Percentiles rank a stretch among this genome's conserved stretches.
These are phyloP conservation scores for Eutypella sp. DNA, from an alignment of 2,329 filamentous ascomycete genomes.

Conservation along the genomic window DNA sequence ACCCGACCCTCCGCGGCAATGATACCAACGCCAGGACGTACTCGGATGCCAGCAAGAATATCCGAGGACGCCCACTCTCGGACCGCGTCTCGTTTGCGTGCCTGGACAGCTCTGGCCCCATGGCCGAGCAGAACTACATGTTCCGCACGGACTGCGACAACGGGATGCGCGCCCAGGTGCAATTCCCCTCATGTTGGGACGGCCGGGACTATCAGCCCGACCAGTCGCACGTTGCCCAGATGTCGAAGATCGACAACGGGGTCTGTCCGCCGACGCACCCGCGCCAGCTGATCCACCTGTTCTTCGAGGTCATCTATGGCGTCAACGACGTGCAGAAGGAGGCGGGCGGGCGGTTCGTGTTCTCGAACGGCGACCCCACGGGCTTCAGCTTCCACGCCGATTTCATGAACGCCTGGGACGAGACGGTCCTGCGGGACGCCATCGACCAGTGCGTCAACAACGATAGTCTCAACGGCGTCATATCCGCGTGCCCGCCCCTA, in stretches of 20 bases:
- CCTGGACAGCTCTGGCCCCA: too few species aligned
- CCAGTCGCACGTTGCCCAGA: too few species aligned
- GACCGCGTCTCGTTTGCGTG: too few species aligned
- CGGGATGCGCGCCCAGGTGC: too few species aligned
- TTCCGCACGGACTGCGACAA: too few species aligned
- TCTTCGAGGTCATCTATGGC: slow-evolving; percentile 58
- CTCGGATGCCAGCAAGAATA: too few species aligned
- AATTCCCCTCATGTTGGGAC: too few species aligned
- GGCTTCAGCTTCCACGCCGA: slow-evolving; percentile 51
- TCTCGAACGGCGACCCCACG: slow-evolving; percentile 49
- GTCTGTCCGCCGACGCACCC: slow-evolving; percentile 52
- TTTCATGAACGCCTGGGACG: slow-evolving; percentile 45
- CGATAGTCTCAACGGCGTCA: too few species aligned
- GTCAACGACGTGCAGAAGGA: slow-evolving; percentile 50
- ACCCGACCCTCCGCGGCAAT: slow-evolving; percentile 34
- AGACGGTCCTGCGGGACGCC: slow-evolving; percentile 25
- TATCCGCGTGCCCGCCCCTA: too few species aligned
- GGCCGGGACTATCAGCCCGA: too few species aligned
- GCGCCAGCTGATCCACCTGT: slow-evolving; percentile 53
- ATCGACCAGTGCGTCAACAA: slow-evolving; percentile 49
- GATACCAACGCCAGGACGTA: slow-evolving; percentile 26
- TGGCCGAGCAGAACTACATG: too few species aligned
- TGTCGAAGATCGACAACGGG: slow-evolving; percentile 25
- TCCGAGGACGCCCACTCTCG: too few species aligned
- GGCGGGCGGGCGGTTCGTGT: slow-evolving; percentile 59